Evolutionary conservation across 352 stramenopile genomes (phyloP), one percentile per base, ranked within the genome.

Genomic region (Pythium plurisporium): DNA sequence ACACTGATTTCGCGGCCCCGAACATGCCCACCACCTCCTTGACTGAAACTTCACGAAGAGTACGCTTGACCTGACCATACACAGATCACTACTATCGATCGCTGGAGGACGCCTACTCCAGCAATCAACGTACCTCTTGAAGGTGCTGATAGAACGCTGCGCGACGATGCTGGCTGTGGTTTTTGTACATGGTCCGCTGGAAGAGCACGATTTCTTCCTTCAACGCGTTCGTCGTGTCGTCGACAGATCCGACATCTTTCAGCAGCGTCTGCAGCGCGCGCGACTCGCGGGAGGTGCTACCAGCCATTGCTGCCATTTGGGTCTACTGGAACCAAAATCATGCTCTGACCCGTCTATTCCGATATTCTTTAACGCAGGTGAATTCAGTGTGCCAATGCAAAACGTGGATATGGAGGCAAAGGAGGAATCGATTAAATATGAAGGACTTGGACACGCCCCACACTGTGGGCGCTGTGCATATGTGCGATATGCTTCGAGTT

Each of bases 101-200:
- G 1, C 10, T 9, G 2, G 1, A 25, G 12, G 4, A 1, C 6
- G 23, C 11, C 7, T 4, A 62, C 36, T 1, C 14, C 14, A 14
- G 5, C 14, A 41, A 33, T 31, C 6, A 34, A 23, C 38, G 22
- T 4, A 84, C 75, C 38, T 88, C 66, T 62, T 92, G 76, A 31
- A 94, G 68, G 52, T 91, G 79, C 64, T 89, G 75, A 59, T 78
- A 95, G 65, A 90, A 95, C 33, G 80, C 81, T 8, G 82, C 77
- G 20, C 85, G 82, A 3, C 85, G 82, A 53, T 95, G 85, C 65
- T 95, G 85, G 64, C 79, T 95, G 47, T 89, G 79, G 59, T 95
- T 95, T 61, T 93, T 95, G 74, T 95, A 95, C 76, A 95, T 90
- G 15, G 55, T 75, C 26, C 79, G 80, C 59, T 87, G 82, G 52